Evolutionary conservation across 805 yeast genomes (phyloP), one percentile per base, ranked within the genome.

Genomic region (Kodamaea neixiangensis): DNA sequence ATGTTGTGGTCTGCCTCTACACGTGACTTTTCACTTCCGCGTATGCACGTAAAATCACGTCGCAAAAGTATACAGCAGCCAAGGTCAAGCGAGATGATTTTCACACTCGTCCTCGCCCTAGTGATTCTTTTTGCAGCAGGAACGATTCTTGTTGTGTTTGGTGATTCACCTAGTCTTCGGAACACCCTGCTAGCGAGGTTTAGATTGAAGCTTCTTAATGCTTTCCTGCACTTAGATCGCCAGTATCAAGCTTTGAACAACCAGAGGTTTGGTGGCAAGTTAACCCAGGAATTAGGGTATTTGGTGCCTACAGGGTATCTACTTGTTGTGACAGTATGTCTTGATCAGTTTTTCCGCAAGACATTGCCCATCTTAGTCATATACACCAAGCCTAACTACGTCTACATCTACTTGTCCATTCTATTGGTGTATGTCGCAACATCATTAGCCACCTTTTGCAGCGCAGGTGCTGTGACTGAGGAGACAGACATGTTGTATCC

Each of bases 101-200:
- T 41, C 37, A 19, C 43, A 14, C 42, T 17, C 35, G 17, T 38
- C 13, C 40, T 48, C n/a, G 10, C 20, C 21, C 15, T 45, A 35
- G 44, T 40, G 13, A 11, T 38, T 5, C 33, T 48, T 21, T 43
- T 48, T 21, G 47, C 44, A n/a, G 33, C 35, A 7, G 31, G n/a
- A 1, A 33, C 51, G 20, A 33, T 48, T 2, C 38, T 48, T 5
- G 45, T 74, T 5, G 60, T 80, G 10, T 77, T 80, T 57, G 84
- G 84, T 0, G 80, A 80, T 55, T 66, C 76, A 20, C 84, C 84
- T 2, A 55, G 61, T 4, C 62, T 66, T 25, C 56, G 76, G 42
- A 67, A 68, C 35, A 69, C 81, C 0, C 46, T 58, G 5, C 44
- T 78, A 14, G 69, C 71, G 35, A 58, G 48, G 20, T 39, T 60